Evolutionary conservation across 2,329 filamentous ascomycete genomes (phyloP).

Genomic region (Allantophomopsis lycopodina): DNA sequence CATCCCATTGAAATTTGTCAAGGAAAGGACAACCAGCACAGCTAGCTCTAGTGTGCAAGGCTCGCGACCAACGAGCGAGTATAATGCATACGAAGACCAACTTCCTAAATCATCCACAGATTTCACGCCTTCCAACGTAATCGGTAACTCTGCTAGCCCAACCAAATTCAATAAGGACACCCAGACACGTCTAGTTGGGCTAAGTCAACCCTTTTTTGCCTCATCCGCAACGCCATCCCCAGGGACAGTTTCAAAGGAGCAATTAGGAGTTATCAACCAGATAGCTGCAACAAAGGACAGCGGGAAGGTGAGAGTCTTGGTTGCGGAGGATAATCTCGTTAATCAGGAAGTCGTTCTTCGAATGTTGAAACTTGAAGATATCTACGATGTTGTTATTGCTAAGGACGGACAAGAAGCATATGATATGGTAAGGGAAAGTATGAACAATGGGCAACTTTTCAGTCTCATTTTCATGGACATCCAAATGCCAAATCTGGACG

Average conservation of each 20-base stretch:
- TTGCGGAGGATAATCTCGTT: constrained; percentile 66
- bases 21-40: constrained; percentile 36
- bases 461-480: constrained; percentile 95
- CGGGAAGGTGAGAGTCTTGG: constrained; percentile 63
- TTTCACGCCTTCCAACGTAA: not conserved
- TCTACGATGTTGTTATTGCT: constrained; percentile 81
- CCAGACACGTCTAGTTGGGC: constrained; percentile 66
- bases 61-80: constrained; percentile 17
- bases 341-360: constrained; percentile 47
- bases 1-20: constrained; percentile 67
- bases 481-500: constrained; percentile 87
- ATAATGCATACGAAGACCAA: constrained; percentile 5
- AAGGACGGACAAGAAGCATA: constrained; percentile 80
- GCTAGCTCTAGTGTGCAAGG: constrained; percentile 10
- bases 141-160: not conserved
- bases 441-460: constrained; percentile 59
- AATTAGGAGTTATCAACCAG: constrained; percentile 50
- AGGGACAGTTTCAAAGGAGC: constrained; percentile 30
- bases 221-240: constrained; percentile 6
- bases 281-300: constrained; percentile 47
- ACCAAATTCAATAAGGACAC: constrained; percentile 41
- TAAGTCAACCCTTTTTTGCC: constrained; percentile 70
- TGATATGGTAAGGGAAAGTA: constrained; percentile 70
- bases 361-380: constrained; percentile 61
- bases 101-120: not conserved